Evolutionary conservation across 2,329 filamentous ascomycete species (phyloP).

Genomic region (Claviceps sp.): DNA sequence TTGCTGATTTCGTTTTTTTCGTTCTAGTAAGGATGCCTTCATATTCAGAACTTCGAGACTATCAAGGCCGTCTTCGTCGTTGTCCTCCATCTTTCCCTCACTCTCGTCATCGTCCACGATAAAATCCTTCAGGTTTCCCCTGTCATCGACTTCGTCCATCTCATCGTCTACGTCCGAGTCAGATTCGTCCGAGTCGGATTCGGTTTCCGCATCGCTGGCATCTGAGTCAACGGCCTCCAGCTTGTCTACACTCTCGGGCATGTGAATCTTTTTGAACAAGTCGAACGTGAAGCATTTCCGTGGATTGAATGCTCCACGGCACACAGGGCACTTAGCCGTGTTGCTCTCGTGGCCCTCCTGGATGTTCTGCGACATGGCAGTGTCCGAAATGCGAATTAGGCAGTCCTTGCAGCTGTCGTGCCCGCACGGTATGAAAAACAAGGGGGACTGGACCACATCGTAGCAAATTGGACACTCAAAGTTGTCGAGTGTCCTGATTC

Average conservation of each 20-base stretch:
- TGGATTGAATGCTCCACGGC: slow-evolving; percentile 52
- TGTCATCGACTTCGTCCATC: slow-evolving; percentile 15
- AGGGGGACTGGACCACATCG: slow-evolving; percentile 60
- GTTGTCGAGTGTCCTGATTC: slow-evolving; percentile 43
- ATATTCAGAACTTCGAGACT: slow-evolving; percentile 4
- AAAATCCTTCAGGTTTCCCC: slow-evolving; percentile 22
- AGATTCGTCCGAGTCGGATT: slow-evolving; percentile 15
- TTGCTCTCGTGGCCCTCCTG: slow-evolving; percentile 45
- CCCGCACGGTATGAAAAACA: slow-evolving; percentile 71
- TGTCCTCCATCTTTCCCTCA: slow-evolving; percentile 13
- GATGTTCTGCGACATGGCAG: slow-evolving; percentile 36
- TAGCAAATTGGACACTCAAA: slow-evolving; percentile 78
- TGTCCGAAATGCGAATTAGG: slow-evolving; percentile 55
- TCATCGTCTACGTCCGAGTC: slow-evolving; percentile 13
- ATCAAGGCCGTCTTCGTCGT: slow-evolving; percentile 10
- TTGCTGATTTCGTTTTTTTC: neutral
- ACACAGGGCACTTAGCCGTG: slow-evolving; percentile 59
- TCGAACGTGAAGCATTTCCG: slow-evolving; percentile 60
- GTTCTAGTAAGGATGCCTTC: slow-evolving; percentile 6
- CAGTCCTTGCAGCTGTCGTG: slow-evolving; percentile 71
- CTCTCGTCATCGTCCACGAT: slow-evolving; percentile 21
- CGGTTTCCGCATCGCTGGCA: slow-evolving; percentile 17
- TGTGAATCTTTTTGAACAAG: slow-evolving; percentile 61
- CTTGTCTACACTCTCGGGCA: slow-evolving; percentile 36
- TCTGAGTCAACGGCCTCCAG: slow-evolving; percentile 24